Base-by-base conservation (phyloP, 78 protist genomes). In the Emiliania huxleyi region DNA sequence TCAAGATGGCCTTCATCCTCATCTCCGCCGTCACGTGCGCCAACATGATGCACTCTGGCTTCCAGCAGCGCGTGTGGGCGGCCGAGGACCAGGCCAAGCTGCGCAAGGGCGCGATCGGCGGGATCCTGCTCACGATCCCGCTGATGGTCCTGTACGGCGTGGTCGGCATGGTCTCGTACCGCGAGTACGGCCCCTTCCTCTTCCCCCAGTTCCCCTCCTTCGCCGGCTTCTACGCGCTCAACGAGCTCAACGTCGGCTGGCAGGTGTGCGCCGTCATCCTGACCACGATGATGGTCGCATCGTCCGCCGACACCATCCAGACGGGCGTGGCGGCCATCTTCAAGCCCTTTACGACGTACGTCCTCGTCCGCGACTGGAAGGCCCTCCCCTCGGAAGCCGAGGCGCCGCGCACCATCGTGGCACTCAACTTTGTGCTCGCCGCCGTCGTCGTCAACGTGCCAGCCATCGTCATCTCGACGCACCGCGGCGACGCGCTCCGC, bases 61-160 rank as follows among this genome's bases (percentile, higher is more conserved):
- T 5, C 40, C 35, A 42, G 55, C 89, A 81, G 89, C 89, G 89
- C 25, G 8, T 81, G 25, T 81, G 89, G 89, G 49, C 89, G 19
- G 89, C 89, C 6, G 56, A 22, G 89, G 12, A 6, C 29, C 18
- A 81, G 38, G 1, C 15, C 18, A 2, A 38, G 1, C 35, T 81
- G 40, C 4, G 0, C 15, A 0, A 12, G 21, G 89, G 33, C 21
- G 26, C 33, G 21, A 1, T 4, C 38, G 5, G 1, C 35, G 6
- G 44, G 40, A 12, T 1, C 29, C 15, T 25, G 89, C 89, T 81
- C 21, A 25, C 8, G 0, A 11, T 81, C 49, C 15, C 35, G 21
- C 1, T 81, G 29, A 43, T 81, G 56, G 23, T 15, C 19, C 62
- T 81, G 22, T 25, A 26, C 25, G 89, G 89, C 25, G 26, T 81